Percentiles rank a stretch among this genome's conserved stretches.
phyloP scores from a whole-genome alignment of 495 filamentous ascomycete genomes.

The Neurospora sp. region DNA sequence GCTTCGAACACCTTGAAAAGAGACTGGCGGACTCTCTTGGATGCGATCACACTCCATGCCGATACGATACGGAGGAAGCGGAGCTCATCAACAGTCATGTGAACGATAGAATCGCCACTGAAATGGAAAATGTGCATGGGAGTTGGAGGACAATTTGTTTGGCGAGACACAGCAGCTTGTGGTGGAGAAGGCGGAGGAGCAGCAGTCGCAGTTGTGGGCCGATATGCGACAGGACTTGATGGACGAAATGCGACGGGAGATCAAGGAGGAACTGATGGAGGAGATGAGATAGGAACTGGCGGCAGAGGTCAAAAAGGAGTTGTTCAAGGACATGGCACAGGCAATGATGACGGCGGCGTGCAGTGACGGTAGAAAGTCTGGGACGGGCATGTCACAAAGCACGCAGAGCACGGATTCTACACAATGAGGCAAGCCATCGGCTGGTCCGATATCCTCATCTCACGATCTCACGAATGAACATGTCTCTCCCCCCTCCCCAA shows the following conservation, averaged over 20 bases:
- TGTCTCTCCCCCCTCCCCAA: background rate
- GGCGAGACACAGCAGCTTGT: background rate
- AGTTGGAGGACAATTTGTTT: conserved; percentile 1
- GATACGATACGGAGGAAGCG: conserved; percentile 1
- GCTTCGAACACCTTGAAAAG: conserved; percentile 2
- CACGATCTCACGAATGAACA: background rate
- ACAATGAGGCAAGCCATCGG: background rate
- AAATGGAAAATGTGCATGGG: background rate
- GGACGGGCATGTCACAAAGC: background rate
- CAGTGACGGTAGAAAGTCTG: background rate
- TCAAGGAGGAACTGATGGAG: background rate
- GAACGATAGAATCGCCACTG: background rate
- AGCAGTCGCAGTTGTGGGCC: background rate
- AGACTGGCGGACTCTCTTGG: background rate
- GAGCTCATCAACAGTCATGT: background rate
- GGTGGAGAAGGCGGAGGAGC: background rate
- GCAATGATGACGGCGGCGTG: conserved; percentile 6
- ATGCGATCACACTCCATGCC: background rate
- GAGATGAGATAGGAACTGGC: background rate
- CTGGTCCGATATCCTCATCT: background rate
- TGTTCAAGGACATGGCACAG: conserved; percentile 7
- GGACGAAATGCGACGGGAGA: background rate
- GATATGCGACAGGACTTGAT: background rate
- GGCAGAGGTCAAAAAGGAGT: conserved; percentile 1
- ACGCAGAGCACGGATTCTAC: background rate